phyloP scores from a whole-genome alignment of 2,329 filamentous ascomycete species.

The Aspergillus sp. region DNA sequence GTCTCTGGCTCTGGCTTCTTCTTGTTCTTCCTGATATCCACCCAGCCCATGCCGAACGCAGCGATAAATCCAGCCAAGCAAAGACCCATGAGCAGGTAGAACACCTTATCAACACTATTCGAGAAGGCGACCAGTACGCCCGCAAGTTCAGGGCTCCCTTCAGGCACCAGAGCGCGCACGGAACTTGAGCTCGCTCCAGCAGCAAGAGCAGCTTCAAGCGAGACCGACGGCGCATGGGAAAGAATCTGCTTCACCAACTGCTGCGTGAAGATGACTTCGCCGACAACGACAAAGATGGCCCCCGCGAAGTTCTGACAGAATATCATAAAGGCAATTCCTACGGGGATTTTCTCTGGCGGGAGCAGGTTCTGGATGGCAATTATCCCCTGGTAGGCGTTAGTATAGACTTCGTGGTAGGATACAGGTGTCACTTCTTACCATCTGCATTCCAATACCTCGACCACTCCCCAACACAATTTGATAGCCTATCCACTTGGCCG shows the following conservation, averaged over 20 bases:
- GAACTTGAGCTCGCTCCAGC: conserved; percentile 46
- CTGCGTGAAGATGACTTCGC: not conserved
- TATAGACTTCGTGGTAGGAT: not conserved
- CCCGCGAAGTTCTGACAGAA: not conserved
- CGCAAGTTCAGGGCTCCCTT: conserved; percentile 18
- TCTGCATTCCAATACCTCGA: conserved; percentile 34
- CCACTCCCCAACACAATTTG: conserved; percentile 48
- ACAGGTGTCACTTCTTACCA: conserved; percentile 13
- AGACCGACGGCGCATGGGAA: not conserved
- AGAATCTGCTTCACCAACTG: not conserved
- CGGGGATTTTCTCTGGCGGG: not conserved
- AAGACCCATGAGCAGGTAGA: conserved; percentile 25
- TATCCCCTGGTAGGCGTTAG: conserved; percentile 21
- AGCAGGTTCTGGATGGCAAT: not conserved
- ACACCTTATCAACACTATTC: conserved; percentile 24
- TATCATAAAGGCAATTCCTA: not conserved
- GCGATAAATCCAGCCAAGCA: conserved; percentile 14
- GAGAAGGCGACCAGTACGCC: conserved; percentile 35
- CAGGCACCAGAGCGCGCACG: conserved; percentile 30
- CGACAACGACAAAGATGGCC: not conserved
- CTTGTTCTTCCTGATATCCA: conserved; percentile 21
- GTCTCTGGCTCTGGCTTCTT: not conserved
- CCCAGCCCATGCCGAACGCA: conserved; percentile 29
- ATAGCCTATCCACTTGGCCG: conserved; percentile 49
- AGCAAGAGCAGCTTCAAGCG: conserved; percentile 29